Evolutionary conservation across 2,329 filamentous ascomycete genomes (phyloP), one percentile per base, ranked within the genome.

Genomic region (Talaromyces sp.): DNA sequence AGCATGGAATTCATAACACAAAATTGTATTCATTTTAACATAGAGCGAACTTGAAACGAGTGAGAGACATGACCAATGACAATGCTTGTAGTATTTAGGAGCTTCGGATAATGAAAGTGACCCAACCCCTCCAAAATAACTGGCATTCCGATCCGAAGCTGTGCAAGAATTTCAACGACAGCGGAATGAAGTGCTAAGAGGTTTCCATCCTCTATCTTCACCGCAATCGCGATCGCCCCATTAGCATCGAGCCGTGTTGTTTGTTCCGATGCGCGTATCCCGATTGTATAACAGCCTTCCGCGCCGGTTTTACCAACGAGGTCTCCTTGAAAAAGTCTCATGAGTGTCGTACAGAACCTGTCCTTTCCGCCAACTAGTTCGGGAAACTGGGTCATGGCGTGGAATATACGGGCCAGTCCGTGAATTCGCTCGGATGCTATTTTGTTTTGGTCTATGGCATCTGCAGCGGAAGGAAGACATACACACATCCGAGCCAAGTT

Each of bases 121-220:
- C 62, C 66, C 3, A 80, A 62, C 27, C 65, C 61, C 1, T 63
- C n/a, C 5, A 74, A 65, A 58, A 67, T 68, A 11, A 73, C 70
- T 0, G 56, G 35, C 0, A 68, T 67, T 0, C 77, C 75, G 17
- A 83, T 72, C 0, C 69, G 41, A 1, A 82, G 63, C 58, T 77
- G 77, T n/a, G 75, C 68, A 9, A 83, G 65, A 9, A 81, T 72
- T 62, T 82, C 80, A 3, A 68, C 61, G 1, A 80, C 70, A 0
- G 72, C 79, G 0, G 77, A 71, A 57, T 81, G 80, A 1, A 82
- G 67, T 1, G 80, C 73, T 5, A 70, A 70, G 1, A 77, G 62
- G 61, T 71, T 81, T 0, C 80, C 79, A 51, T 82, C 81, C 58
- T 81, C 79, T 8, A 83, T 72, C 63, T 83, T 82, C 12, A 80